These are phyloP conservation scores for Daldinia bambusicola DNA, from an alignment of 495 filamentous ascomycete species.

Conservation along the genomic window DNA sequence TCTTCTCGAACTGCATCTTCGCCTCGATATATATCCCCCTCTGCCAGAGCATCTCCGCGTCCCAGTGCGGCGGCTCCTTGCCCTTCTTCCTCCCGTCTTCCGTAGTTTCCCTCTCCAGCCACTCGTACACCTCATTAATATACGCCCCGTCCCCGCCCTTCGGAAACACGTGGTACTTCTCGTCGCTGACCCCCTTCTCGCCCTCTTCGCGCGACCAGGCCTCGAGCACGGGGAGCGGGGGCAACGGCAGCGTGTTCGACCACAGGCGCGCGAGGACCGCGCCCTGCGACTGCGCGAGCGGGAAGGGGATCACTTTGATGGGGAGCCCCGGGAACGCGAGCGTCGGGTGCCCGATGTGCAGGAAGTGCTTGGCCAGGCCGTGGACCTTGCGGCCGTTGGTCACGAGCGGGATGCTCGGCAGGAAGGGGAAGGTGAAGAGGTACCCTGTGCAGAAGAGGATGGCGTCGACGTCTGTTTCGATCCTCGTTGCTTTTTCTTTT, in stretches of 20 bases:
- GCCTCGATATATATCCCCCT: constrained; percentile 55
- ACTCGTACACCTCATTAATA: constrained; percentile 74
- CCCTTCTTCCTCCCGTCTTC: constrained; percentile 59
- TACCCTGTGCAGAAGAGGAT: constrained; percentile 82
- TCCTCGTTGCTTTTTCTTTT: constrained; percentile 45
- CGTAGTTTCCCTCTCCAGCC: constrained; percentile 49
- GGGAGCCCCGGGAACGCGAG: constrained; percentile 80
- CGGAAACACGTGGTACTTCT: constrained; percentile 70
- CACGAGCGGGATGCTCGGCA: constrained; percentile 68
- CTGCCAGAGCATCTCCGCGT: constrained; percentile 70
- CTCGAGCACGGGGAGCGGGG: constrained; percentile 69
- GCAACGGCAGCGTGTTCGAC: constrained; percentile 72
- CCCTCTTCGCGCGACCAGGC: constrained; percentile 63
- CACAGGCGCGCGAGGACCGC: constrained; percentile 80
- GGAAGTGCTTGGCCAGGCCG: constrained; percentile 79
- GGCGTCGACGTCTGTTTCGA: constrained; percentile 70
- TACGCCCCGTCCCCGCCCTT: constrained; percentile 75
- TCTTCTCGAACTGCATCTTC: constrained; percentile 58
- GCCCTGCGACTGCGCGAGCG: constrained; percentile 79
- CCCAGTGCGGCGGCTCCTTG: constrained; percentile 75
- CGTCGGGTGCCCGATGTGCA: constrained; percentile 79
- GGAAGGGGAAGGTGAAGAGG: constrained; percentile 75
- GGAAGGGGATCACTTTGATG: constrained; percentile 86
- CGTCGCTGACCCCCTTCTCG: constrained; percentile 43
- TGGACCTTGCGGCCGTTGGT: constrained; percentile 73